Evolutionary conservation across 192 early-diverging fungal genomes (phyloP).

Genomic region (Spizellomyces punctatus): DNA sequence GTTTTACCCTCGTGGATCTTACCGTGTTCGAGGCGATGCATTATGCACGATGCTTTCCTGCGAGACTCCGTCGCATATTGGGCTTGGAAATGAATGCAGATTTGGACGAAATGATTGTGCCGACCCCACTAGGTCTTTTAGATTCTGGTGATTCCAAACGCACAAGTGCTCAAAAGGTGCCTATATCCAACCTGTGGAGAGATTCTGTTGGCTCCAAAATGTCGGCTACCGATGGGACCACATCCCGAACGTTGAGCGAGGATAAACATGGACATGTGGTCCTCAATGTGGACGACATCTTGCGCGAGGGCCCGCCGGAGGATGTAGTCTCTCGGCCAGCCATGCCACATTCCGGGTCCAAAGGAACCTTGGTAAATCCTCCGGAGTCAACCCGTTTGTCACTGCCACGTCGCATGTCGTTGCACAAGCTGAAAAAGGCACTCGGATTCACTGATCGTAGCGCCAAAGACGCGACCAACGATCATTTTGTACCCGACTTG

Average conservation of each 20-base stretch:
- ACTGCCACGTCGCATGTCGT: not conserved
- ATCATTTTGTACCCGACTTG: not conserved
- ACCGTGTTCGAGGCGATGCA: conserved; percentile 19
- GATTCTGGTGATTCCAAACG: not conserved
- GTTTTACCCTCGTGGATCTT: conserved; percentile 21
- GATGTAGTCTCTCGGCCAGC: not conserved
- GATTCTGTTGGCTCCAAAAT: not conserved
- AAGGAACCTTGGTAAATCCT: not conserved
- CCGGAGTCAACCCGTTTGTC: not conserved
- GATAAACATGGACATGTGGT: conserved; percentile 6
- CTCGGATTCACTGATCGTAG: not conserved
- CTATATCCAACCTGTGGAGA: not conserved
- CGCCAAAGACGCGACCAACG: not conserved
- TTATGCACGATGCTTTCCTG: conserved; percentile 14
- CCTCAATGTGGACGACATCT: conserved; percentile 11
- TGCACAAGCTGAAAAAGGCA: not conserved
- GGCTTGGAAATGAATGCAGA: not conserved
- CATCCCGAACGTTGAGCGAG: not conserved
- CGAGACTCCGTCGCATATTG: not conserved
- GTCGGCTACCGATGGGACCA: not conserved
- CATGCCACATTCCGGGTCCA: not conserved
- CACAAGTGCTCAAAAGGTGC: not conserved
- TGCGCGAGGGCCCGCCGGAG: not conserved
- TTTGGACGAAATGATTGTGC: not conserved
- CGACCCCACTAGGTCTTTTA: not conserved